Conservation (phyloP, 345 rosid species). For the Mangifera indica region DNA sequence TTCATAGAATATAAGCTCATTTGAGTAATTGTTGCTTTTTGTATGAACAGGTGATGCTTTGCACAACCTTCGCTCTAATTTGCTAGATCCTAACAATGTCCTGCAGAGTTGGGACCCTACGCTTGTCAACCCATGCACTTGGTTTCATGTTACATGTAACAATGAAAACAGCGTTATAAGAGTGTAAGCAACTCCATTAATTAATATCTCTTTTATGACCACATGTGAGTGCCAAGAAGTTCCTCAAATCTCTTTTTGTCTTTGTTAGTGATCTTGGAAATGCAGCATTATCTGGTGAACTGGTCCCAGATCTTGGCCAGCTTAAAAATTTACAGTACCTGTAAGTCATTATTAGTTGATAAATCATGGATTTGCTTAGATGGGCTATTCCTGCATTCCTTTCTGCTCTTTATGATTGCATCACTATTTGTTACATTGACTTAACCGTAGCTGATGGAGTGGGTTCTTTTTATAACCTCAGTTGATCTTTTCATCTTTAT, state of each 20-base stretch:
- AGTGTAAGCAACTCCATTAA: slow-evolving; percentile 30
- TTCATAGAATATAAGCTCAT: background rate
- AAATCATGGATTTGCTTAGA: too few relatives aligned
- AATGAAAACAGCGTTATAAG: slow-evolving; percentile 39
- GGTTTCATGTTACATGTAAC: slow-evolving; percentile 48
- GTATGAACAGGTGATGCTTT: slow-evolving; percentile 37
- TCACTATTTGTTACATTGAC: too few relatives aligned
- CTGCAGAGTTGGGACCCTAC: slow-evolving; percentile 45
- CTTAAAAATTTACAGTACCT: too few relatives aligned
- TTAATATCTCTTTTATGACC: background rate
- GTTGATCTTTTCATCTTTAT: too few relatives aligned
- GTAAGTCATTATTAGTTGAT: too few relatives aligned
- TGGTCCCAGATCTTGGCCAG: too few relatives aligned
- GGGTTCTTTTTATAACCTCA: too few relatives aligned
- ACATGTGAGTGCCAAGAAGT: background rate
- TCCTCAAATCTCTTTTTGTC: background rate
- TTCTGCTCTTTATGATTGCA: too few relatives aligned
- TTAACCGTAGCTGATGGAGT: too few relatives aligned
- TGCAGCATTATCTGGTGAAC: slow-evolving; percentile 12
- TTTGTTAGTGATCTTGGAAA: slow-evolving; percentile 43
- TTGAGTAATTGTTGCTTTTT: slow-evolving; percentile 3
- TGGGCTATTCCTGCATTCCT: too few relatives aligned
- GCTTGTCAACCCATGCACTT: slow-evolving; percentile 39
- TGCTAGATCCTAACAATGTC: slow-evolving; percentile 33
- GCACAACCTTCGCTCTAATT: slow-evolving; percentile 28